phyloP scores from a whole-genome alignment of 371 early-diverging fungal species.

The Mucor racemosus region DNA sequence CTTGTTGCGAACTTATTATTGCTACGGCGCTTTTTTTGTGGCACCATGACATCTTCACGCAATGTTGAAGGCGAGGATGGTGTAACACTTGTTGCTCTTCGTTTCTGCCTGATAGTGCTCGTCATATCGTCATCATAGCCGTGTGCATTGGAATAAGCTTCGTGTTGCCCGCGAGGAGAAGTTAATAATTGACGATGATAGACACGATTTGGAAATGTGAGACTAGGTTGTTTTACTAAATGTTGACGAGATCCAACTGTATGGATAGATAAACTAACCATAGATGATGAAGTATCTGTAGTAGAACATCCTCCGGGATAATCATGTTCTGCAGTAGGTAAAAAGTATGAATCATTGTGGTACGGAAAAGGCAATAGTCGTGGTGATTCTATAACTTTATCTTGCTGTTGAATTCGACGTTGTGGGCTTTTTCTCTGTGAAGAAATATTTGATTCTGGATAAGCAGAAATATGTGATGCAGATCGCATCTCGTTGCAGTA shows the following conservation, averaged over 20 bases:
- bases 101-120: conserved; percentile 16
- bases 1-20: conserved; percentile 12
- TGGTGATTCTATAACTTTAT: conserved; percentile 29
- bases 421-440: conserved; percentile 9
- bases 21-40: conserved; percentile 20
- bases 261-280: conserved; percentile 10
- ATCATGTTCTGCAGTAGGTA: conserved; percentile 36
- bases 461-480: background rate
- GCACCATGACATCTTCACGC: conserved; percentile 12
- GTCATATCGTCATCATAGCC: conserved; percentile 4
- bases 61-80: conserved; percentile 21
- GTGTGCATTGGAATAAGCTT: background rate
- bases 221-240: conserved; percentile 4
- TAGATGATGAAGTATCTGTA: conserved; percentile 19
- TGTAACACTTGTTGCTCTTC: conserved; percentile 17
- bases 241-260: conserved; percentile 16
- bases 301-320: conserved; percentile 18
- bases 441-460: background rate
- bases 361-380: conserved; percentile 32
- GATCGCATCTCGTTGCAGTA: conserved; percentile 18
- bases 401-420: background rate
- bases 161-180: conserved; percentile 4
- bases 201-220: conserved; percentile 6
- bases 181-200: conserved; percentile 14
- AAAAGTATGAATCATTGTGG: conserved; percentile 34